Evolutionary conservation across 768 basidiomycete species (phyloP).

Genomic region (Mrakia gelida): DNA sequence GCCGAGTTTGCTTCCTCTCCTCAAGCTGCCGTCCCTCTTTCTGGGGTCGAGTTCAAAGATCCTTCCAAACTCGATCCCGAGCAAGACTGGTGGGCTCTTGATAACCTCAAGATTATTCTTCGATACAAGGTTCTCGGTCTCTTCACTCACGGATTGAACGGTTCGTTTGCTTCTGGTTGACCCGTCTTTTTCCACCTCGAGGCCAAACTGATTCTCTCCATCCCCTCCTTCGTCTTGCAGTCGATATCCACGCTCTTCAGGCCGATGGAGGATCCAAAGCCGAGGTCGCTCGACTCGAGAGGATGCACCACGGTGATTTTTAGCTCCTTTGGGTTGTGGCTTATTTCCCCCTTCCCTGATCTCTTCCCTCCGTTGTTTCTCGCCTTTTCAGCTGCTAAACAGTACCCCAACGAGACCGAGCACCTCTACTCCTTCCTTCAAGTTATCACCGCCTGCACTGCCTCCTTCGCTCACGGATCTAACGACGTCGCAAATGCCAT

Average conservation of each 20-base stretch:
- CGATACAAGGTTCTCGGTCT: conserved; percentile 38
- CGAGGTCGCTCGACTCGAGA: conserved; percentile 33
- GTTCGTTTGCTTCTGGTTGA: neutral
- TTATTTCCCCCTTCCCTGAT: neutral
- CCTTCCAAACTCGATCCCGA: conserved; percentile 19
- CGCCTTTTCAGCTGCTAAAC: conserved; percentile 31
- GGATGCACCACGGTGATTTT: neutral
- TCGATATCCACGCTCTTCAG: conserved; percentile 44
- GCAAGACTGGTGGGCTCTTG: conserved; percentile 43
- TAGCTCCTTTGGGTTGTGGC: no score
- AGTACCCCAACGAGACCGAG: conserved; percentile 50
- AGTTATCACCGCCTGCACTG: conserved; percentile 48
- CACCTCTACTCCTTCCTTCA: no score
- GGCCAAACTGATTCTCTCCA: neutral
- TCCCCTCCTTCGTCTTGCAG: conserved; percentile 32
- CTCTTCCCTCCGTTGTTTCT: neutral
- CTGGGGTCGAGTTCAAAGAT: conserved; percentile 15
- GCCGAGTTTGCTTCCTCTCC: neutral
- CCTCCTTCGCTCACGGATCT: conserved; percentile 50
- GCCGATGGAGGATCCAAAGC: conserved; percentile 37
- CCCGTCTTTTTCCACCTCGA: neutral
- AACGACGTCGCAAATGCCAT: conserved; percentile 48
- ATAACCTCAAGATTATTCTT: conserved; percentile 45
- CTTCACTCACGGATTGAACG: conserved; percentile 5
- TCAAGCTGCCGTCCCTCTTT: conserved; percentile 16